Evolutionary conservation across 805 yeast genomes (phyloP).

Genomic region (Teunomyces funiuensis): DNA sequence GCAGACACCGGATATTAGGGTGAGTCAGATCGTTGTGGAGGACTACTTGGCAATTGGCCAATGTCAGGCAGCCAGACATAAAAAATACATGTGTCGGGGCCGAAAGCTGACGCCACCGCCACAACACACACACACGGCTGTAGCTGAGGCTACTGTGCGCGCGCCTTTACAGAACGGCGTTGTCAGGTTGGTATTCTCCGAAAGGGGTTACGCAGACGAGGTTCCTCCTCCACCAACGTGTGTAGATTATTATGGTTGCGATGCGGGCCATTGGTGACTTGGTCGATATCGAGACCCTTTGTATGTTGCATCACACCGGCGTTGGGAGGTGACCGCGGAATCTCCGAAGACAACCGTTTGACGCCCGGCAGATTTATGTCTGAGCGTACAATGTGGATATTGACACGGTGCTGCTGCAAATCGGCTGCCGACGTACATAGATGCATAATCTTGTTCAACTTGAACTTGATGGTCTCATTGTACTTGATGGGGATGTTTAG

Average conservation of each 20-base stretch:
- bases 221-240: conserved; percentile 2
- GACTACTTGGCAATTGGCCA: no score
- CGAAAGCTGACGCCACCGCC: no score
- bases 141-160: no score
- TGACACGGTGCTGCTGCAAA: conserved; percentile 40
- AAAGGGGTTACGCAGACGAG: not conserved
- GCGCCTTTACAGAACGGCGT: not conserved
- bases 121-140: no score
- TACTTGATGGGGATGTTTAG: conserved; percentile 14
- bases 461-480: conserved; percentile 35
- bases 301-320: not conserved
- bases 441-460: conserved; percentile 32
- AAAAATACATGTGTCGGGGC: no score
- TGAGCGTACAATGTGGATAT: conserved; percentile 39
- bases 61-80: no score
- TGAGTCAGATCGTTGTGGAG: no score
- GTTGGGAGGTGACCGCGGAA: not conserved
- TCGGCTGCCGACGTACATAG: conserved; percentile 31
- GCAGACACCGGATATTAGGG: not conserved
- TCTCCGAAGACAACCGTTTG: conserved; percentile 12
- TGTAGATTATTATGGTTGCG: conserved; percentile 1
- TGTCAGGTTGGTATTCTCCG: conserved; percentile 1
- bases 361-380: conserved; percentile 44
- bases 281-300: not conserved
- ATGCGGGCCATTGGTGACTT: not conserved